Base-by-base conservation (phyloP, 805 yeast genomes). In the Komagataella pseudopastoris region DNA sequence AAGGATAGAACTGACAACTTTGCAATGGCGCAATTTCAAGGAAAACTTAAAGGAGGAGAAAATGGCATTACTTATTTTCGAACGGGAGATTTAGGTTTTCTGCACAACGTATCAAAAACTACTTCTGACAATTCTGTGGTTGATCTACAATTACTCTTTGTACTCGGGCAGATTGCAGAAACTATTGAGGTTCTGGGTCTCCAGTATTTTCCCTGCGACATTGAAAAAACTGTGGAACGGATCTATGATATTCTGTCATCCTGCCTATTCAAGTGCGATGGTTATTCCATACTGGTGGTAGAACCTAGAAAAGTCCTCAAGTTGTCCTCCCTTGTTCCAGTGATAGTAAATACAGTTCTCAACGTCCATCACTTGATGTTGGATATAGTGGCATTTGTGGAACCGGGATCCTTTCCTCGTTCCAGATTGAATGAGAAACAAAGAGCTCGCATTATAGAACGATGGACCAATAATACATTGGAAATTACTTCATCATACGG, bases 1-100 rank as follows among this genome's bases (percentile, higher is more conserved):
- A 55, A 55, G 18, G 56, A 56, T 18, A 52, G 51, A 22, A 59
- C 58, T 1, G 49, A 74, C 7, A 85, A 81, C 55, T 78, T 82
- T 56, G 71, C 71, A 5, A 64, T 69, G 8, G 70, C 71, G 18
- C 85, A 85, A 56, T 79, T 86, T 56, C 65, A 69, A 22, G 91
- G 89, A 14, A 76, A 72, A 51, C 77, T 90, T 16, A 74, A 64
- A 1, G 84, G 77, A 45, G 87, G 84, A 17, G 82, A 84, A 59
- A 74, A 77, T 8, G 79, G 78, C 0, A 66, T 81, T 50, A 70
- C 76, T 2, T 93, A 87, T 63, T 70, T 87, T 57, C 73, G 99
- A 56, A 93, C 98, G 0, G 98, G 98, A 1, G 97, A 93, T 61
- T 70, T 93, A 44, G 99, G 99, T 0, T 93, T 93, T 63, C 71